These are phyloP conservation scores for Xylariales sp. DNA, from an alignment of 2,329 filamentous ascomycete species.

Conservation along the genomic window DNA sequence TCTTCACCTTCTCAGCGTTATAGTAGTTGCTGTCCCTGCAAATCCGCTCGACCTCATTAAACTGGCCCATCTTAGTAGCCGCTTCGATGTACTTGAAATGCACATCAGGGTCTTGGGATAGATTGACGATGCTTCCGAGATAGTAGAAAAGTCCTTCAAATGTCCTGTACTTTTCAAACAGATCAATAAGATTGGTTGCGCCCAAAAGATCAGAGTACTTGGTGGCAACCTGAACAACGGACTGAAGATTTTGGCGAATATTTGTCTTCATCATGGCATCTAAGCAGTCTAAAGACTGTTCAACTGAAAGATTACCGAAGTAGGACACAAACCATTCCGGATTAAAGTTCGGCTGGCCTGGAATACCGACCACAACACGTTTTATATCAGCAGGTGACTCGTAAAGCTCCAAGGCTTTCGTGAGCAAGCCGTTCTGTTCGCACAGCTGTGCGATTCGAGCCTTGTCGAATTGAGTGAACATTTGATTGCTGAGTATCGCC, in stretches of 20 bases:
- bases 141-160: constrained; percentile 98
- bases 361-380: constrained; percentile 86
- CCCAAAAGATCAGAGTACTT: constrained; percentile 98
- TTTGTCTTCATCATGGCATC: constrained; percentile 97
- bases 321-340: constrained; percentile 92
- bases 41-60: constrained; percentile 96
- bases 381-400: constrained; percentile 91
- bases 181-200: constrained; percentile 85
- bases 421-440: constrained; percentile 88
- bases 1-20: constrained; percentile 96
- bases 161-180: constrained; percentile 98
- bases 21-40: constrained; percentile 92
- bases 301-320: constrained; percentile 94
- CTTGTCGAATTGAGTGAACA: constrained; percentile 98
- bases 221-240: constrained; percentile 93
- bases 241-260: constrained; percentile 95
- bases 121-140: constrained; percentile 95
- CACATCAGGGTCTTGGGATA: constrained; percentile 94
- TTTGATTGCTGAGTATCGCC: constrained; percentile 96
- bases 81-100: constrained; percentile 99
- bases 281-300: constrained; percentile 92
- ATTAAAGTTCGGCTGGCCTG: constrained; percentile 84
- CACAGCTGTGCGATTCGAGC: constrained; percentile 88
- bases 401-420: constrained; percentile 92
- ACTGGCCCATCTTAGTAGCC: constrained; percentile 90